Percentiles rank a stretch among this genome's conserved stretches.
These are phyloP conservation scores for Azolla pinnata DNA, from an alignment of 75 land plant genomes.

Conservation along the genomic window DNA sequence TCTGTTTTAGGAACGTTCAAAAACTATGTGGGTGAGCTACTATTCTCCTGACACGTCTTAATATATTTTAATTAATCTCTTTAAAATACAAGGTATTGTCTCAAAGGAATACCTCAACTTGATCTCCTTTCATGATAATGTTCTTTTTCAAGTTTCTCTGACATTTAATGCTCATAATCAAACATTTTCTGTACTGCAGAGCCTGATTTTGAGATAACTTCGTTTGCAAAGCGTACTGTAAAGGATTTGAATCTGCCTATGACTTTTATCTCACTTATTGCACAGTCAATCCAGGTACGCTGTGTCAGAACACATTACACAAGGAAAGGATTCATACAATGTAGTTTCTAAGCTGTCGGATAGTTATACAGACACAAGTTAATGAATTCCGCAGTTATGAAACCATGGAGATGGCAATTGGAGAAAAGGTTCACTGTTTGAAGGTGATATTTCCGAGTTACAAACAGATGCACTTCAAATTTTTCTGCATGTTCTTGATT, in stretches of 20 bases:
- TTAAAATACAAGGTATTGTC: too few relatives aligned
- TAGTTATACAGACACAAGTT: slow-evolving; percentile 50
- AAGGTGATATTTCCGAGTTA: too few relatives aligned
- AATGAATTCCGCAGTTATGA: slow-evolving; percentile 69
- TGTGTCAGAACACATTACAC: neutral
- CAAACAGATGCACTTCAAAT: too few relatives aligned
- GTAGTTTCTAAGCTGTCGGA: neutral
- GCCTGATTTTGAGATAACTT: slow-evolving; percentile 56
- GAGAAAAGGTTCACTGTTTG: slow-evolving; percentile 64
- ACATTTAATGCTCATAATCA: too few relatives aligned
- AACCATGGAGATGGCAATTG: slow-evolving; percentile 75
- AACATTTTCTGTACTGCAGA: too few relatives aligned
- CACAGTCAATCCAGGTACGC: slow-evolving; percentile 78
- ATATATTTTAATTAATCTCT: too few relatives aligned
- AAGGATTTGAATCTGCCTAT: slow-evolving; percentile 76
- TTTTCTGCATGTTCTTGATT: neutral
- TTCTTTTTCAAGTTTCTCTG: too few relatives aligned
- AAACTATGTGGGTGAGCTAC: too few relatives aligned
- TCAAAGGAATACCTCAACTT: too few relatives aligned
- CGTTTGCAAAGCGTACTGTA: slow-evolving; percentile 72
- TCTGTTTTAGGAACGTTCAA: too few relatives aligned
- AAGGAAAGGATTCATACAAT: neutral
- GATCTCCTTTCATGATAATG: too few relatives aligned
- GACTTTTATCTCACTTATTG: slow-evolving; percentile 52
- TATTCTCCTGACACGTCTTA: too few relatives aligned